Base-by-base conservation (phyloP, 768 basidiomycete genomes). In the Psilocybe cyanescens region DNA sequence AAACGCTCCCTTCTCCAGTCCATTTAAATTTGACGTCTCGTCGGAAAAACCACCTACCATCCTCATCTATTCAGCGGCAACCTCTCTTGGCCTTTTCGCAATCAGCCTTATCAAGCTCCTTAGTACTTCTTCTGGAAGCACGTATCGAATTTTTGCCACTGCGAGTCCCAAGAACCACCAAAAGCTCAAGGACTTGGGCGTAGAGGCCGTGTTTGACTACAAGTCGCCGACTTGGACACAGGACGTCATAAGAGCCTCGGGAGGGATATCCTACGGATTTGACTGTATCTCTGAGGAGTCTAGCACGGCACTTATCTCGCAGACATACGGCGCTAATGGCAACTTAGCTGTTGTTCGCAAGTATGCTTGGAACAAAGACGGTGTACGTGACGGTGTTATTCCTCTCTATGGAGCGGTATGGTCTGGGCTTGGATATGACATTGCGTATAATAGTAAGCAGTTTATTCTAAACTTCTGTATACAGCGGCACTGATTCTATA, bases 241-340 rank as follows among this genome's bases (percentile, higher is more conserved):
- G 17, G 68, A 76, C 11, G 66, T 76, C 5, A 64, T 63, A 50
- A 65, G 67, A 17, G 70, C 68, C 8, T 65, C 68, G 2, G 71
- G 71, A 0, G 75, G 74, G 2, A 71, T 77, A 4, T 65, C 70
- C 0, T 67, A 67, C 54, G 76, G 75, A 3, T 53, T 76, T 7
- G 76, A 77, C 51, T 75, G 76, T 57, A 76, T 76, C 7, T 74
- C 74, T 2, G 74, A 76, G 37, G 72, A 70, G 12, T 68, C 68
- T 6, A 76, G 61, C 9, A 75, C 74, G 0, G 71, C 66, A 14
- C 61, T 65, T 8, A 68, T 76, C 3, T 75, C 75, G n/a, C 68
- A 74, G 50, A 70, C 71, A 0, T 74, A 73, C 46, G 58, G 17
- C 8, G 64, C 68, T 8, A 61, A 48, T 29, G 75, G 74, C 1